Conservation (phyloP, 2,329 filamentous ascomycete species). For the Teratosphaeria destructans region DNA sequence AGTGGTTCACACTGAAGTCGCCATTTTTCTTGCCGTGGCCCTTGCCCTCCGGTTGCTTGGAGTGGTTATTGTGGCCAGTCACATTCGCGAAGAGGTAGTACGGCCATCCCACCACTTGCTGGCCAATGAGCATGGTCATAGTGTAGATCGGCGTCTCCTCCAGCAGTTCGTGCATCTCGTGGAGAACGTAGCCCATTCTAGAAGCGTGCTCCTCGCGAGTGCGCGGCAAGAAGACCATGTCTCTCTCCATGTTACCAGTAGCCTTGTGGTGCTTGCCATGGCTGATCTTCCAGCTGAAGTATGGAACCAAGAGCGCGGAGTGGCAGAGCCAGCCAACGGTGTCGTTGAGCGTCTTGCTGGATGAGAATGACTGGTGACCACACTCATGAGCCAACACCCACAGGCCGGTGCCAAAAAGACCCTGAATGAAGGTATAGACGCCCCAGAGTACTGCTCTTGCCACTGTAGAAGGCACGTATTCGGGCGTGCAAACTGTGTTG, state of each 20-base stretch:
- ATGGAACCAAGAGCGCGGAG: constrained; percentile 80
- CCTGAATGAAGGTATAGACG: constrained; percentile 72
- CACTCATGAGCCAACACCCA: constrained; percentile 99
- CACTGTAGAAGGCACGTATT: constrained; percentile 61
- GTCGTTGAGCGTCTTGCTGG: constrained; percentile 85
- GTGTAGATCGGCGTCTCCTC: constrained; percentile 91
- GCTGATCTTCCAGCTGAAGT: constrained; percentile 99
- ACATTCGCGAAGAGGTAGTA: constrained; percentile 86
- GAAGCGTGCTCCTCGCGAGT: constrained; percentile 73
- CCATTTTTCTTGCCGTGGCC: constrained; percentile 90
- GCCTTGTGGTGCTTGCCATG: constrained; percentile 99
- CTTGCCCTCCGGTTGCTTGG: constrained; percentile 82
- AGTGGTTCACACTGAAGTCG: constrained; percentile 82
- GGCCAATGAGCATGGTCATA: constrained; percentile 59
- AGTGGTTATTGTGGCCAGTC: constrained; percentile 92
- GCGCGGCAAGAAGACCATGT: constrained; percentile 98
- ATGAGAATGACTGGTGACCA: constrained; percentile 90
- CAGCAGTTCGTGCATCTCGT: constrained; percentile 78
- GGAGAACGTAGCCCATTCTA: constrained; percentile 60
- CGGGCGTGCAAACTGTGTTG: constrained; percentile 81
- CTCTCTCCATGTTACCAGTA: constrained; percentile 90
- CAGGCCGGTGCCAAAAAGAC: constrained; percentile 82
- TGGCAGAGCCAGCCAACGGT: constrained; percentile 85
- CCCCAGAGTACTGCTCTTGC: constrained; percentile 56
- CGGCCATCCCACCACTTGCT: constrained; percentile 90